These are phyloP conservation scores for Cordyceps javanica DNA, from an alignment of 2,329 filamentous ascomycete species.

Conservation along the genomic window DNA sequence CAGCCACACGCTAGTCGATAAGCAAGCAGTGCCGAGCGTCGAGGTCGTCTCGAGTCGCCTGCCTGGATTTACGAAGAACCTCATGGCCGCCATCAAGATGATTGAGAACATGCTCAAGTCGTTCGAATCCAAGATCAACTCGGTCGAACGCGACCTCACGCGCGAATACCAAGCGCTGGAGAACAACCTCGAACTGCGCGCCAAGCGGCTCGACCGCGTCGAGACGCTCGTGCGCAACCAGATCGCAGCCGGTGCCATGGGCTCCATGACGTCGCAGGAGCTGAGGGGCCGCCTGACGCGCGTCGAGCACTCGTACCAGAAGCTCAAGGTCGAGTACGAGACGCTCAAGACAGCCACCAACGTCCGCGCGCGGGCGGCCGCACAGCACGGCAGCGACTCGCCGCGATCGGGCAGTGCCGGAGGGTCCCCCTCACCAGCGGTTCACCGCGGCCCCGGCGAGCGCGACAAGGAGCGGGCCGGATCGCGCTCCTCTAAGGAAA, in stretches of 20 bases:
- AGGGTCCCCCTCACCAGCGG: constrained; percentile 47
- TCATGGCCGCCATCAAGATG: constrained; percentile 78
- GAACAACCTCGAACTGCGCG: constrained; percentile 68
- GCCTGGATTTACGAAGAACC: constrained; percentile 82
- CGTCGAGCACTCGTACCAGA: constrained; percentile 55
- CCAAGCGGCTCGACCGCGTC: constrained; percentile 80
- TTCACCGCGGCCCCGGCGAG: constrained; percentile 46
- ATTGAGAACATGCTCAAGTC: constrained; percentile 73
- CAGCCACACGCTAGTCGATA: constrained; percentile 81
- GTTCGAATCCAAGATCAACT: constrained; percentile 74
- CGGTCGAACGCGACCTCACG: constrained; percentile 83
- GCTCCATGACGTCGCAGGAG: constrained; percentile 36
- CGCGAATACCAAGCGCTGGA: constrained; percentile 87
- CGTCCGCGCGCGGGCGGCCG: constrained; percentile 44
- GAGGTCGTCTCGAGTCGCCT: constrained; percentile 83
- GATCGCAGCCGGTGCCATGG: constrained; percentile 46
- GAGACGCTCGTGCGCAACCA: constrained; percentile 71
- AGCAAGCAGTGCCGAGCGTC: constrained; percentile 72
- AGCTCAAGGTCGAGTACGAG: constrained; percentile 60
- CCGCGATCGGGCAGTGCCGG: constrained; percentile 28
- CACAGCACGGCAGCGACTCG: constrained; percentile 23
- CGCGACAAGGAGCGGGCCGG: constrained; percentile 36
- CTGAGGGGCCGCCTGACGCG: constrained; percentile 43
- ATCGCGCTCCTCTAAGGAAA: constrained; percentile 19
- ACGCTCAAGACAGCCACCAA: constrained; percentile 62